Evolutionary conservation across 78 protist genomes (phyloP), one percentile per base, ranked within the genome.

Genomic region (Dictyostelium citrinum): DNA sequence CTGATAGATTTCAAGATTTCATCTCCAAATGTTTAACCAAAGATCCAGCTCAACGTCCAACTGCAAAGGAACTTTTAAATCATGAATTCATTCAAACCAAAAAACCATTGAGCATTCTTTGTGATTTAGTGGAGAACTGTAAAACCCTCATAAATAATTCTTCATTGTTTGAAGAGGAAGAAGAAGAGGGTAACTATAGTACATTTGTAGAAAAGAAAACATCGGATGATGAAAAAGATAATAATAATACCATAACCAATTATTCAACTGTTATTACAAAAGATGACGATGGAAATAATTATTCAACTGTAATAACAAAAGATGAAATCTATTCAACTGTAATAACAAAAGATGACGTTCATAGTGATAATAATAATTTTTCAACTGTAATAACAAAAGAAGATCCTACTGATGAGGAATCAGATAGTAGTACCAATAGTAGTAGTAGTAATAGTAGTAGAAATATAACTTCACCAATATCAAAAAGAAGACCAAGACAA

Each of bases 1-100:
- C 78, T 41, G 39, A 37, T 2, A 41, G 20, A 41, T 91, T 91
- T 58, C 71, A 71, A 70, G 91, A 91, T 72, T 91, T 91, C 33
- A 27, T 91, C 22, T n/a, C 86, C 0, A 91, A 91, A 41, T 91
- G 95, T 82, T 35, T 91, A 9, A 91, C 90, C 2, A 91, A 91
- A 61, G 95, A 91, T 55, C 90, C 95, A 61, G 29, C 51, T 6
- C 58, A 74, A 37, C 71, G 95, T 51, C 95, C 90, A 31, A 41
- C 95, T 0, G 90, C 95, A 29, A 37, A 35, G 10, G 95, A 91
- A 41, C 24, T 91, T 6, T 72, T 91, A 37, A 24, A 60, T 17
- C 93, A 88, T 46, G 93, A 88, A n/a, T 88, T 88, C 71, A 82
- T 88, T 64, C 84, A 88, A 78, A 88, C 71, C 2, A 67, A 33